Conservation (phyloP, 176 grass and related monocot genomes). For the Cenchrus purpureus region DNA sequence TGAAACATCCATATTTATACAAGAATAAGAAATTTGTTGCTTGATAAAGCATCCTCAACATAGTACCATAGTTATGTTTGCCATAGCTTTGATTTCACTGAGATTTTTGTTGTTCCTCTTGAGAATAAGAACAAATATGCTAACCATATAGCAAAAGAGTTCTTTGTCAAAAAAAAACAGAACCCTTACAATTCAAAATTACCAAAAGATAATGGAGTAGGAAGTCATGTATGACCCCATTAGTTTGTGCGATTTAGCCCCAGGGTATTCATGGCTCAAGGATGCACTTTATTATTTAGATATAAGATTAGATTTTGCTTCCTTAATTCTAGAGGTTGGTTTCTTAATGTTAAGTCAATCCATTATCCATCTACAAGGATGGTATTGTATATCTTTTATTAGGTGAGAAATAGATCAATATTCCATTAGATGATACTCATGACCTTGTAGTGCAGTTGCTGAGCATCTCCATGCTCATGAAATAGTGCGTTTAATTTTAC, state of each 20-base stretch:
- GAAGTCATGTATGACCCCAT: background rate
- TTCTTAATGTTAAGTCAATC: background rate
- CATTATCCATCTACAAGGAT: background rate
- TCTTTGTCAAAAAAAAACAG: background rate
- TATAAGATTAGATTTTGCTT: background rate
- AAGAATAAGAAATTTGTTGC: background rate
- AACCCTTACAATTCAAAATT: background rate
- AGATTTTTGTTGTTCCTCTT: background rate
- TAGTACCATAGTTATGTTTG: background rate
- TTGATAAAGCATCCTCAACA: slow-evolving; percentile 18
- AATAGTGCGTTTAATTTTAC: background rate
- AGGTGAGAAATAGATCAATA: background rate
- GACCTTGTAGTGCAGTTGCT: background rate
- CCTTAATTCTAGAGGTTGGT: background rate
- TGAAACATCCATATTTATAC: background rate
- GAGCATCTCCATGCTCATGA: background rate
- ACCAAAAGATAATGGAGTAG: background rate
- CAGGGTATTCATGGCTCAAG: background rate
- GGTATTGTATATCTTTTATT: background rate
- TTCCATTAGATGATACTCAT: background rate
- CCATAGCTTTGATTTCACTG: slow-evolving; percentile 11
- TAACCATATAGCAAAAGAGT: background rate
- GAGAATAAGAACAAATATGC: background rate
- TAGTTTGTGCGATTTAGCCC: background rate
- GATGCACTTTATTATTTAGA: background rate